A percentile compares a stretch with the other conserved stretches of the same genome.
These are phyloP conservation scores for Hyphopichia buzzinii DNA, from an alignment of 1,139 yeast genomes.

Conservation along the genomic window DNA sequence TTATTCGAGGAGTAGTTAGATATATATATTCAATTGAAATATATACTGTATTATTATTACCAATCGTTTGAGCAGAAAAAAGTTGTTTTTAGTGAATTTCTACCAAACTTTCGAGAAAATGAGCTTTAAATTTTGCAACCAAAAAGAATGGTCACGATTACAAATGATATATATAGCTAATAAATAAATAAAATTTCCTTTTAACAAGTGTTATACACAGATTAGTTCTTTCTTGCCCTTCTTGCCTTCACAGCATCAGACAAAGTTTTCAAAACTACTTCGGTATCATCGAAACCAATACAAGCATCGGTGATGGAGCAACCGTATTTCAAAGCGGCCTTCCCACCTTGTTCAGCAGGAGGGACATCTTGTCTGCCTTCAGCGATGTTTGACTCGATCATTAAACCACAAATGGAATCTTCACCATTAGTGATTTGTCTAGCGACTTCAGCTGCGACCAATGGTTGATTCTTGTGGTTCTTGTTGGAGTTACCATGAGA, in stretches of 20 bases:
- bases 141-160: too few species aligned
- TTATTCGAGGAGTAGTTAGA: constrained; percentile 56
- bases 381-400: constrained; percentile 89
- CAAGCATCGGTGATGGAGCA: constrained; percentile 97
- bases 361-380: constrained; percentile 95
- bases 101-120: too few species aligned
- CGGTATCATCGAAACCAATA: constrained; percentile 86
- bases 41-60: too few species aligned
- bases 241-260: constrained; percentile 80
- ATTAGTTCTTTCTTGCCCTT: constrained; percentile 35
- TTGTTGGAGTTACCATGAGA: constrained; percentile 95
- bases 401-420: constrained; percentile 79
- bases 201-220: too few species aligned
- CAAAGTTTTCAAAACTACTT: constrained; percentile 62
- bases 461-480: constrained; percentile 89
- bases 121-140: too few species aligned
- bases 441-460: constrained; percentile 78
- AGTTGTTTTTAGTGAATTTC: too few species aligned
- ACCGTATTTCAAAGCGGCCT: constrained; percentile 75
- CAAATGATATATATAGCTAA: too few species aligned
- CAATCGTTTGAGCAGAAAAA: too few species aligned
- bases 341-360: constrained; percentile 64
- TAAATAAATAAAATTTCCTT: too few species aligned
- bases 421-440: constrained; percentile 80
- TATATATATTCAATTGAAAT: too few species aligned